Percentiles rank a stretch among this genome's conserved stretches.
Conservation (phyloP, 2,329 filamentous ascomycete genomes). For the Pleurostoma richardsiae region DNA sequence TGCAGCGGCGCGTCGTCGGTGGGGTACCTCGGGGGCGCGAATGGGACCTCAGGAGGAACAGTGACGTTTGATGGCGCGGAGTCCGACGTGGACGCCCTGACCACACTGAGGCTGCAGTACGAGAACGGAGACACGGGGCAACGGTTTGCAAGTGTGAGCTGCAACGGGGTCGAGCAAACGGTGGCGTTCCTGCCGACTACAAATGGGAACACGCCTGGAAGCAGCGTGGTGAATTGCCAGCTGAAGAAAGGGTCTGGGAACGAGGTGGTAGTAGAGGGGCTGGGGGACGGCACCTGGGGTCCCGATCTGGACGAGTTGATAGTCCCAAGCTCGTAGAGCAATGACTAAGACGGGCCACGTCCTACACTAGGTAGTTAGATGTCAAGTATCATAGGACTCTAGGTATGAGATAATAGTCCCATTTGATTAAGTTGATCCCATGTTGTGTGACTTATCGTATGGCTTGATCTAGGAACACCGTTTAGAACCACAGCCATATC, state of each 20-base stretch:
- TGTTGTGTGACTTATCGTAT: too few relatives aligned
- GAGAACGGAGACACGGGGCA: constrained; percentile 49
- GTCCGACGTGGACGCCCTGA: constrained; percentile 33
- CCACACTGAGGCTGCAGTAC: constrained; percentile 51
- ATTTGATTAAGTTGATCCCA: too few relatives aligned
- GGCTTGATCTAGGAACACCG: too few relatives aligned
- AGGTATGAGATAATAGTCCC: too few relatives aligned
- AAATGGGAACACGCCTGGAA: constrained; percentile 30
- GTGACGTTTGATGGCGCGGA: constrained; percentile 41
- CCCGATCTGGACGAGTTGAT: constrained; percentile 51
- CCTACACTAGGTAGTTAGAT: too few relatives aligned
- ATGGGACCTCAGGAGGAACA: constrained; percentile 26
- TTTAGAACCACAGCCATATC: too few relatives aligned
- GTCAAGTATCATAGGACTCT: too few relatives aligned
- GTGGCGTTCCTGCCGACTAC: constrained; percentile 50
- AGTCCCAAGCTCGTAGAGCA: constrained; percentile 29
- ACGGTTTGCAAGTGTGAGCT: constrained; percentile 46
- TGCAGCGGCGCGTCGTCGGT: constrained; percentile 47
- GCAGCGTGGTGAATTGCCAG: constrained; percentile 41
- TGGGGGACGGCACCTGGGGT: constrained; percentile 31
- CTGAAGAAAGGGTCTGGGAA: constrained; percentile 41
- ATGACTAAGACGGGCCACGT: too few relatives aligned
- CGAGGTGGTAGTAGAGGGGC: constrained; percentile 37
- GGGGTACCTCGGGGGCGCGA: constrained; percentile 49
- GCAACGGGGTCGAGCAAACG: constrained; percentile 43